Evolutionary conservation across 2,329 filamentous ascomycete species (phyloP).

Genomic region (Dactylellina haptotyla): DNA sequence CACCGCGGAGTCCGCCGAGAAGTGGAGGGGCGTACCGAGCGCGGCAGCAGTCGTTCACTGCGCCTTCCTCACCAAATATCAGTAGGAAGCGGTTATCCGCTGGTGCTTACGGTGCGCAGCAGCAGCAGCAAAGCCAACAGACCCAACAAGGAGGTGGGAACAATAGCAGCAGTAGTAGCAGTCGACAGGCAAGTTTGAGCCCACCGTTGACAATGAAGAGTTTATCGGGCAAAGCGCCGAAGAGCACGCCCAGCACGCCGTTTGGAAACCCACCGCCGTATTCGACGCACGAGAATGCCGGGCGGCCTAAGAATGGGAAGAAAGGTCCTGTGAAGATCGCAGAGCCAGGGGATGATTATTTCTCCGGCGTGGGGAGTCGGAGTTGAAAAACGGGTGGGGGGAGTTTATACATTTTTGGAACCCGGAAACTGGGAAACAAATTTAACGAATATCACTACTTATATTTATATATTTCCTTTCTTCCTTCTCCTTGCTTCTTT

Average conservation of each 20-base stretch:
- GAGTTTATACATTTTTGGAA: neutral
- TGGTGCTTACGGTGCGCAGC: slow-evolving; percentile 15
- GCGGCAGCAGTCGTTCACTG: slow-evolving; percentile 30
- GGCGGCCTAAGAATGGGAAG: slow-evolving; percentile 1
- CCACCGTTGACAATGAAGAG: slow-evolving; percentile 33
- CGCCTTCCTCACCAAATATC: slow-evolving; percentile 50
- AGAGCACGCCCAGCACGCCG: slow-evolving; percentile 21
- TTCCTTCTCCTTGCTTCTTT: too few relatives aligned
- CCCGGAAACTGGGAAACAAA: too few relatives aligned
- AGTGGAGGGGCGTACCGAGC: neutral
- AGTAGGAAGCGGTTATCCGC: slow-evolving; percentile 33
- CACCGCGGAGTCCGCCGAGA: slow-evolving; percentile 27
- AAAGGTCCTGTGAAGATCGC: slow-evolving; percentile 30
- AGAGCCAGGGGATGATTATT: slow-evolving; percentile 37
- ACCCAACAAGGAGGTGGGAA: neutral
- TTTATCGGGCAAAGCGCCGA: neutral
- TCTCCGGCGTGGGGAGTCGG: slow-evolving; percentile 6
- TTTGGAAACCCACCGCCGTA: slow-evolving; percentile 13
- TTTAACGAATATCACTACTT: too few relatives aligned
- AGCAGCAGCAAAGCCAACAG: neutral
- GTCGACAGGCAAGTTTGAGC: slow-evolving; percentile 15
- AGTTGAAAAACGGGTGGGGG: slow-evolving; percentile 1
- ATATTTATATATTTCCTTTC: too few relatives aligned
- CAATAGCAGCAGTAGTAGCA: neutral
- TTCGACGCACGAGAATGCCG: slow-evolving; percentile 3